phyloP scores from a whole-genome alignment of 768 basidiomycete species.

The Tephrocybe sp. region DNA sequence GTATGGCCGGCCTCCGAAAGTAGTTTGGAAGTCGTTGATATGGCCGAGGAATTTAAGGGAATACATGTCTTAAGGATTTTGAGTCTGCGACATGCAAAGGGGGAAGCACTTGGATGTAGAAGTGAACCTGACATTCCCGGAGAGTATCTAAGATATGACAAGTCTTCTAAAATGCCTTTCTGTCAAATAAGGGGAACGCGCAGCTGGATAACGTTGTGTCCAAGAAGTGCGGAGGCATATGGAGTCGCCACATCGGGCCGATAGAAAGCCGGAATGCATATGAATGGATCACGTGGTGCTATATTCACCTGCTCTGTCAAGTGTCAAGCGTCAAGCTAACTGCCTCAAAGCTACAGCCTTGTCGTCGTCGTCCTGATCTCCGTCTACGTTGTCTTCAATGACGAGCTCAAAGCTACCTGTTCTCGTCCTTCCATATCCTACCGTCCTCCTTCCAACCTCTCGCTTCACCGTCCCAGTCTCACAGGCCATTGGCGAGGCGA shows the following conservation, averaged over 20 bases:
- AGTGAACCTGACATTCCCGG: not conserved
- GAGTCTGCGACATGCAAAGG: too few relatives aligned
- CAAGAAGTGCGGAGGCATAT: constrained; percentile 3
- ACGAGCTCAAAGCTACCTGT: constrained; percentile 57
- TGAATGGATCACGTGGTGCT: constrained; percentile 11
- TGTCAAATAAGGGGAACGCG: constrained; percentile 2
- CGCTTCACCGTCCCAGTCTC: constrained; percentile 67
- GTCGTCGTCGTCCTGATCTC: not conserved
- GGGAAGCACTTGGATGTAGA: too few relatives aligned
- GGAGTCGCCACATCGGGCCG: constrained; percentile 8
- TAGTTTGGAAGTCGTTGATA: too few relatives aligned
- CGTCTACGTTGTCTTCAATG: constrained; percentile 24
- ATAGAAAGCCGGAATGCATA: constrained; percentile 4
- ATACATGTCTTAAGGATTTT: too few relatives aligned
- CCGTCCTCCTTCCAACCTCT: constrained; percentile 73
- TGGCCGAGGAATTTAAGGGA: too few relatives aligned
- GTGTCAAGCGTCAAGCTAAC: too few relatives aligned
- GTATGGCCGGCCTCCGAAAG: too few relatives aligned
- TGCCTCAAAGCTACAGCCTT: not conserved
- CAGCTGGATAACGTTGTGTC: constrained; percentile 3
- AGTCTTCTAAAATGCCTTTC: constrained; percentile 2
- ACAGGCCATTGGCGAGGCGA: constrained; percentile 55
- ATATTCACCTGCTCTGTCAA: constrained; percentile 1
- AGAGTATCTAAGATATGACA: not conserved
- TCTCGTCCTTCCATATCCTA: constrained; percentile 66